A percentile compares a stretch with the other conserved stretches of the same genome.
Conservation (phyloP, 2,329 filamentous ascomycete species). For the Aureobasidium leucospermi region DNA sequence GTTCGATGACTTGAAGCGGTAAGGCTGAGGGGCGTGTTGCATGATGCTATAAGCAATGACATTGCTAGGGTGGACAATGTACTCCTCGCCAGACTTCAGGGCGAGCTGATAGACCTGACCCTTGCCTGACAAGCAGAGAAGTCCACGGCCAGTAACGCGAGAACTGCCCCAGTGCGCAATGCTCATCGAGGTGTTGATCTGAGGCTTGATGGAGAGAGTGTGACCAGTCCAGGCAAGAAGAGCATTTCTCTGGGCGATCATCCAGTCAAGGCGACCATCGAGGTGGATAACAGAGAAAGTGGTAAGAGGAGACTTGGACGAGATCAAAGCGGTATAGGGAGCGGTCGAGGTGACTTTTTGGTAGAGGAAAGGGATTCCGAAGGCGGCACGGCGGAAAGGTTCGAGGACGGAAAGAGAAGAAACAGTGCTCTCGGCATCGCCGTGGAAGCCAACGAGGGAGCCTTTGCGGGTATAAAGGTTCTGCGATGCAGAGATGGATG, state of each 20-base stretch:
- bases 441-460: slow-evolving; percentile 81
- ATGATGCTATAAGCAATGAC: slow-evolving; percentile 83
- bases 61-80: slow-evolving; percentile 81
- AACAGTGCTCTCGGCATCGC: slow-evolving; percentile 83
- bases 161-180: slow-evolving; percentile 89
- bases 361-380: slow-evolving; percentile 92
- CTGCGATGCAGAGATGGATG: slow-evolving; percentile 87
- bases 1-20: slow-evolving; percentile 73
- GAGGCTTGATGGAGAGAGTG: slow-evolving; percentile 67
- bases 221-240: slow-evolving; percentile 96
- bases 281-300: slow-evolving; percentile 83
- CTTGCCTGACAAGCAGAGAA: slow-evolving; percentile 75
- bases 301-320: slow-evolving; percentile 76
- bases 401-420: slow-evolving; percentile 84
- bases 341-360: slow-evolving; percentile 80
- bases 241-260: slow-evolving; percentile 78
- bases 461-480: slow-evolving; percentile 87
- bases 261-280: slow-evolving; percentile 93
- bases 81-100: slow-evolving; percentile 75
- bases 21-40: slow-evolving; percentile 67
- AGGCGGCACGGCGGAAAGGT: slow-evolving; percentile 68
- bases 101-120: slow-evolving; percentile 86
- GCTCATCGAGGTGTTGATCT: slow-evolving; percentile 64
- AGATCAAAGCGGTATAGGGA: slow-evolving; percentile 80
- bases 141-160: slow-evolving; percentile 75